Evolutionary conservation across 1,284 basidiomycete genomes (phyloP), one percentile per base, ranked within the genome.

Genomic region (Pseudozyma tsukubaensis): DNA sequence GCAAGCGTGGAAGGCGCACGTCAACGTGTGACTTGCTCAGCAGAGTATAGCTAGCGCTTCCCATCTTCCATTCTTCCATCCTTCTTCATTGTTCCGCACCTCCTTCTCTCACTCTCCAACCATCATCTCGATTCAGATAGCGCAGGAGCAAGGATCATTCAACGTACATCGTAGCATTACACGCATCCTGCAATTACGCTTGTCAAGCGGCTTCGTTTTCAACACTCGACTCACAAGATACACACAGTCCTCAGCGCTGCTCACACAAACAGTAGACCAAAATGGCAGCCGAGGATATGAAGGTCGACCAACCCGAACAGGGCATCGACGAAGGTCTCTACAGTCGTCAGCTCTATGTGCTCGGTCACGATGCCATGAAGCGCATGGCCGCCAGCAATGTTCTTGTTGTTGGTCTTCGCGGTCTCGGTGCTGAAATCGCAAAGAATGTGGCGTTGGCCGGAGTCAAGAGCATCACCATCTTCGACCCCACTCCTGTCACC

Each of bases 361-460:
- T 84, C 18, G 83, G 83, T 37, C 82, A 83, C 71, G 83, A 84
- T 73, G 96, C 96, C 48, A 99, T 99, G 97, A 97, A 97, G 89
- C 92, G 92, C 84, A 99, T 99, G 97, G 96, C 97, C 9, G 88
- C 89, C 32, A 98, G 95, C 59, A 97, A 97, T 84, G 92, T 99
- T 50, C 90, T 99, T 70, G 91, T 99, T 77, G 91, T 97, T 47
- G 97, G 97, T 35, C 86, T 96, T 85, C 92, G 92, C 76, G 97
- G 97, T 72, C 87, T 99, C 65, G 97, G 97, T 65, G 94, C 94
- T 61, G 97, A 99, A 86, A 97, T 99, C 82, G 96, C 97, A 72
- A 99, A 99, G 88, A 94, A 99, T 84, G 89, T 98, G 58, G 92
- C 91, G 50, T 88, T 99, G 50, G 97, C 97, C 50, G 97, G 97